phyloP scores from a whole-genome alignment of 768 basidiomycete species.

The Boletellus sp. region DNA sequence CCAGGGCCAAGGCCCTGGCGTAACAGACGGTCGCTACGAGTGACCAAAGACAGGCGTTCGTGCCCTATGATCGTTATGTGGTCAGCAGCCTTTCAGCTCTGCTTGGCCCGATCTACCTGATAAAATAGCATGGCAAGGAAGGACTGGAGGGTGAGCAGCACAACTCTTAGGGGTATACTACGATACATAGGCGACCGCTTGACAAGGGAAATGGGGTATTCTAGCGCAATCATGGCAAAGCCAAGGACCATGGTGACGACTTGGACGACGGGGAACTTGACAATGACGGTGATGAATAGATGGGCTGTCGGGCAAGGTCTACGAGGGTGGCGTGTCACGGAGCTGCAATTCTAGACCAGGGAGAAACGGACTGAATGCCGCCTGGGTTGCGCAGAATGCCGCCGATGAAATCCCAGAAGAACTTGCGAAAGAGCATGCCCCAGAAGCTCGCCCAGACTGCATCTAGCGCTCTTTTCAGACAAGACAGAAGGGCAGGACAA shows the following conservation, averaged over 20 bases:
- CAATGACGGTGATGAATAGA: constrained; percentile 69
- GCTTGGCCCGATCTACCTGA: constrained; percentile 49
- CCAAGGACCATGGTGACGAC: constrained; percentile 61
- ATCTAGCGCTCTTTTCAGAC: constrained; percentile 41
- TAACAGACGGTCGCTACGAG: constrained; percentile 69
- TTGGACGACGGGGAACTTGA: constrained; percentile 74
- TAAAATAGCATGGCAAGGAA: constrained; percentile 68
- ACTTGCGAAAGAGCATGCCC: constrained; percentile 84
- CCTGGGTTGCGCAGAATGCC: constrained; percentile 76
- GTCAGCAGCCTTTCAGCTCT: not conserved
- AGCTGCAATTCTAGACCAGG: not conserved
- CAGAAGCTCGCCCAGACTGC: constrained; percentile 79
- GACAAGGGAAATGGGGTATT: constrained; percentile 63
- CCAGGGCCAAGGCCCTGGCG: constrained; percentile 56
- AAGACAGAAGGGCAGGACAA: not conserved
- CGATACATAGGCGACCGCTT: constrained; percentile 59
- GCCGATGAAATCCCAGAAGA: constrained; percentile 94
- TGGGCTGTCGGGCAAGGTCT: constrained; percentile 60
- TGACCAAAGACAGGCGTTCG: constrained; percentile 80
- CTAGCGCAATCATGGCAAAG: constrained; percentile 58
- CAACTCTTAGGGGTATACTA: constrained; percentile 58
- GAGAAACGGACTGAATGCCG: constrained; percentile 64
- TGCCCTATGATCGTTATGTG: constrained; percentile 50
- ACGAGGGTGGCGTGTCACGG: constrained; percentile 1
- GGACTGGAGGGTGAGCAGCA: constrained; percentile 60